Percentiles rank a stretch among this genome's conserved stretches.
phyloP scores from a whole-genome alignment of 2,329 filamentous ascomycete species.

The Paracoccidioides lutzii region DNA sequence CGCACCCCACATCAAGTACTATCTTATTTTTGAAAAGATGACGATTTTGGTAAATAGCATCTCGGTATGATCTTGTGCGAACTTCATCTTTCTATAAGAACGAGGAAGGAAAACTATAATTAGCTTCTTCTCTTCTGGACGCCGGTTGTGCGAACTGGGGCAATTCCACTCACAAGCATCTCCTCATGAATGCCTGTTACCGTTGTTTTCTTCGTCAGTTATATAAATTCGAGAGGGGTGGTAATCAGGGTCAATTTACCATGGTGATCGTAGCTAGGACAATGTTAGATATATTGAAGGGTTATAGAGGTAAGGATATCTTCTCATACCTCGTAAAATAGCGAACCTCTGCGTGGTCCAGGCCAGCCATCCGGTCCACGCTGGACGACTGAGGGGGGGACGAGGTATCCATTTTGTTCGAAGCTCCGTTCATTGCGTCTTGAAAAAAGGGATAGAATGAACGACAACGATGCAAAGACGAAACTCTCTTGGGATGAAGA shows the following conservation, averaged over 20 bases:
- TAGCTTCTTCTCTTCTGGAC: background rate
- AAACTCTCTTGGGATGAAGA: too few species aligned
- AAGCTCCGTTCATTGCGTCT: conserved; percentile 16
- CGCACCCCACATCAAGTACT: conserved; percentile 93
- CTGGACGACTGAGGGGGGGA: conserved; percentile 17
- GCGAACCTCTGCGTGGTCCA: conserved; percentile 94
- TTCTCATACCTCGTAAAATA: conserved; percentile 85
- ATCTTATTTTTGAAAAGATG: conserved; percentile 87
- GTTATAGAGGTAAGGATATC: background rate
- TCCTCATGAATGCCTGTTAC: conserved; percentile 81
- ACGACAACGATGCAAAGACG: background rate
- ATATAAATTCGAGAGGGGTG: conserved; percentile 13
- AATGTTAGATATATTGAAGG: conserved; percentile 10
- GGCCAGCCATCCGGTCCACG: conserved; percentile 40
- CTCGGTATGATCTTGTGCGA: conserved; percentile 90
- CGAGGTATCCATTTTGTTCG: conserved; percentile 11
- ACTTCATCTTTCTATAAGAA: conserved; percentile 83
- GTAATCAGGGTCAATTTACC: conserved; percentile 45
- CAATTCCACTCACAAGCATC: conserved; percentile 65
- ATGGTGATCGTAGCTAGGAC: conserved; percentile 84
- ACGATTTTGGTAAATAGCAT: conserved; percentile 92
- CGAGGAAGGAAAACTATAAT: background rate
- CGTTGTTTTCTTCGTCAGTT: conserved; percentile 17
- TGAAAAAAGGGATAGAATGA: background rate
- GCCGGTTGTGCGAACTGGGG: conserved; percentile 6